Percentiles rank a stretch among this genome's conserved stretches.
Conservation (phyloP, 495 filamentous ascomycete species). For the Aspergillus sclerotiicarbonarius region DNA sequence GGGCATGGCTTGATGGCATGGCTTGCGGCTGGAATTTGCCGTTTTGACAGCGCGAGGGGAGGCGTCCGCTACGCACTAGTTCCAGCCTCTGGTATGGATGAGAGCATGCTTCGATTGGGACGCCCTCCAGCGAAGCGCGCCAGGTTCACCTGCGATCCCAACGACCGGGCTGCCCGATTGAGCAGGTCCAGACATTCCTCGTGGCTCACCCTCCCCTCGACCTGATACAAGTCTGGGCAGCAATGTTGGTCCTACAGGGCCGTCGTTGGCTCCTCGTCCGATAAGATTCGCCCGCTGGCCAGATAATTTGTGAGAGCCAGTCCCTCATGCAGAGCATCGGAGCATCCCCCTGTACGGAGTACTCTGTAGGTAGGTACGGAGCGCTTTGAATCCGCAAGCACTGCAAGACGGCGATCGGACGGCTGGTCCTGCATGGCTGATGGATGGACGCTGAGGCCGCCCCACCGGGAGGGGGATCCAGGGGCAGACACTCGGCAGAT, state of each 20-base stretch:
- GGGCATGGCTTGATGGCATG: not conserved
- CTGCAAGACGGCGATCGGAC: no score
- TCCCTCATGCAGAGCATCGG: no score
- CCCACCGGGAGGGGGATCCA: no score
- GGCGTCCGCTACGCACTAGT: not conserved
- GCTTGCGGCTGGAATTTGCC: not conserved
- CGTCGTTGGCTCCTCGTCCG: not conserved
- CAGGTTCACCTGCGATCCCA: not conserved
- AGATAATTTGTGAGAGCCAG: no score
- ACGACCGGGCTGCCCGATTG: not conserved
- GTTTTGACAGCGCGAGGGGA: not conserved
- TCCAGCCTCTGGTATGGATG: not conserved
- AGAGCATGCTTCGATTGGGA: not conserved
- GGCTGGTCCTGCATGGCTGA: no score
- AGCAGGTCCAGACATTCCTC: conserved; percentile 3
- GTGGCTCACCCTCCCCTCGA: not conserved
- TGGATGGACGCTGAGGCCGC: no score
- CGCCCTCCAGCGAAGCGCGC: not conserved
- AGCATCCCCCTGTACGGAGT: no score
- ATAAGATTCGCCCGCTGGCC: not conserved
- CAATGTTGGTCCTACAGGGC: conserved; percentile 4
- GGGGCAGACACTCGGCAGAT: no score
- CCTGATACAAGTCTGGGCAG: conserved; percentile 7
- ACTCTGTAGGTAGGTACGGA: no score
- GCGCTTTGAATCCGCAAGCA: no score